A percentile compares a stretch with the other conserved stretches of the same genome.
Conservation (phyloP, 352 stramenopile species). For the Globisporangium heterothallicum region DNA sequence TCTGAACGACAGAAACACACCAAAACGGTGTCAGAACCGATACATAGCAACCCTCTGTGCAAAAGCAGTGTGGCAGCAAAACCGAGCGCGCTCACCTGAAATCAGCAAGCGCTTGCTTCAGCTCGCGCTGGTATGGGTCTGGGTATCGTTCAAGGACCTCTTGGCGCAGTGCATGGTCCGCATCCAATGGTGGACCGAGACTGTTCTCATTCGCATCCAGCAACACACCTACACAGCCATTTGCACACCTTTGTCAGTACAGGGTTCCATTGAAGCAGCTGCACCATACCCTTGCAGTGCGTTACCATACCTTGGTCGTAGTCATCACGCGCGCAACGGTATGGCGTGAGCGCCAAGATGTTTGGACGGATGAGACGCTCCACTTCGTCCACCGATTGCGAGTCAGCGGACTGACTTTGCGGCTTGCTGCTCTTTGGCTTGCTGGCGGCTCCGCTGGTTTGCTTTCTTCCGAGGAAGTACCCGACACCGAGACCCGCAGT, state of each 20-base stretch:
- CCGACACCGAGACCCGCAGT: slow-evolving; percentile 62
- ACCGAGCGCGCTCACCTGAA: no score
- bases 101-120: slow-evolving; percentile 91
- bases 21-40: neutral
- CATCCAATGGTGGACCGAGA: slow-evolving; percentile 84
- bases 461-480: slow-evolving; percentile 55
- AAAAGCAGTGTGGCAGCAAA: no score
- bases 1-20: slow-evolving; percentile 15
- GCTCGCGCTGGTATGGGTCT: slow-evolving; percentile 89
- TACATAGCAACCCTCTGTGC: no score
- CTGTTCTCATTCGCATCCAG: slow-evolving; percentile 99
- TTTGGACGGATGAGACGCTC: slow-evolving; percentile 93
- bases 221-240: slow-evolving; percentile 89
- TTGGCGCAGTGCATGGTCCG: slow-evolving; percentile 58
- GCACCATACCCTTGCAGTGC: no score
- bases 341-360: slow-evolving; percentile 94
- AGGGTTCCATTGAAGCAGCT: no score
- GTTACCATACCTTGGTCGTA: slow-evolving; percentile 83
- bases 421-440: slow-evolving; percentile 3
- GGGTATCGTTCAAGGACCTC: slow-evolving; percentile 93
- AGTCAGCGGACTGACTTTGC: slow-evolving; percentile 1
- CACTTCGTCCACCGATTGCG: slow-evolving; percentile 45
- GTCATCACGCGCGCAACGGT: slow-evolving; percentile 96
- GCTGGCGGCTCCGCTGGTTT: slow-evolving; percentile 11
- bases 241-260: no score